Conservation (phyloP, 179 eudicot genomes). For the Amaranthus tricolor region DNA sequence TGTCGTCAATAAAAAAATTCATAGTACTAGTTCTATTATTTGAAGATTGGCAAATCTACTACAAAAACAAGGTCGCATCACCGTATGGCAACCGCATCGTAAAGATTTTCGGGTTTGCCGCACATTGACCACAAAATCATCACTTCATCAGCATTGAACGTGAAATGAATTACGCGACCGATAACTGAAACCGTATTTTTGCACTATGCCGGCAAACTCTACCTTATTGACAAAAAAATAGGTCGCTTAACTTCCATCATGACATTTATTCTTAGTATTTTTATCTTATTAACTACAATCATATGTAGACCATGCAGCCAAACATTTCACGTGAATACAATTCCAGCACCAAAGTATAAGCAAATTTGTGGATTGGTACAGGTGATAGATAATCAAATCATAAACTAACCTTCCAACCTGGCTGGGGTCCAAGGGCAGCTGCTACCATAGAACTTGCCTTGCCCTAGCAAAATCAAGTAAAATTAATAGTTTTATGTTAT, state of each 20-base stretch:
- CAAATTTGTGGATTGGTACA: neutral
- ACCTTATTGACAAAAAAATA: neutral
- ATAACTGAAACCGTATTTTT: no score
- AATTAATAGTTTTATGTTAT: neutral
- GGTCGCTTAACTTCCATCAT: neutral
- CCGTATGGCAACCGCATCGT: no score
- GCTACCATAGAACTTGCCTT: slow-evolving; percentile 98
- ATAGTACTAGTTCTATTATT: neutral
- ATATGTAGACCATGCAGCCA: neutral
- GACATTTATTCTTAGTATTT: neutral
- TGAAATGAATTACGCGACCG: no score
- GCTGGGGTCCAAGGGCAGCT: slow-evolving; percentile 80
- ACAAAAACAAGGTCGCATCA: no score
- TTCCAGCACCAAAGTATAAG: neutral
- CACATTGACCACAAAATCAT: no score
- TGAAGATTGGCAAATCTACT: neutral
- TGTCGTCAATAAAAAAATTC: neutral
- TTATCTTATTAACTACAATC: neutral
- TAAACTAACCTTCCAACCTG: slow-evolving; percentile 86
- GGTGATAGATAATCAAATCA: neutral
- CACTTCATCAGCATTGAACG: no score
- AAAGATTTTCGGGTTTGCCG: no score
- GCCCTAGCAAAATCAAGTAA: slow-evolving; percentile 44
- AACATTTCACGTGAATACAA: neutral
- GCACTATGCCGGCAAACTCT: neutral